Conservation (phyloP, 2,329 filamentous ascomycete genomes). For the Fusarium scirpi region DNA sequence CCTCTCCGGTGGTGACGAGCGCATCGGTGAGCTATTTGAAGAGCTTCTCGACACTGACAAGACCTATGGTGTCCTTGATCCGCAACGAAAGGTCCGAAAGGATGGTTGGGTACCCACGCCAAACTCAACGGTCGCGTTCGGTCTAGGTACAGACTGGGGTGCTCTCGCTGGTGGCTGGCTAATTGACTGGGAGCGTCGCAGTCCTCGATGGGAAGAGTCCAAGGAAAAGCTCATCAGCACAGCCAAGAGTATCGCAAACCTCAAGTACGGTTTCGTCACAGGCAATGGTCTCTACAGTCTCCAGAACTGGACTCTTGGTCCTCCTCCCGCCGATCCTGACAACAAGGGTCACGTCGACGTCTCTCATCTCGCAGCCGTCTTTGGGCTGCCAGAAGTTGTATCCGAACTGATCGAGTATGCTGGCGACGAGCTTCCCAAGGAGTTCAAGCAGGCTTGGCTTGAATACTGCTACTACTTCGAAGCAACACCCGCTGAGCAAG, state of each 20-base stretch:
- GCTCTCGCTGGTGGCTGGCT: constrained; percentile 69
- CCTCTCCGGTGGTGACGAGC: constrained; percentile 69
- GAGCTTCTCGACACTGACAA: constrained; percentile 64
- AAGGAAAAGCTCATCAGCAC: constrained; percentile 62
- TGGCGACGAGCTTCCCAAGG: constrained; percentile 57
- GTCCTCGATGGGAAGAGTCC: constrained; percentile 65
- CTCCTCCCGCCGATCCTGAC: constrained; percentile 63
- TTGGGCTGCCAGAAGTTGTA: constrained; percentile 69
- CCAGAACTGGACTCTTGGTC: constrained; percentile 61
- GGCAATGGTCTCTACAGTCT: constrained; percentile 66
- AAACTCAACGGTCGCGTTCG: constrained; percentile 59
- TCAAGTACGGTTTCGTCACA: constrained; percentile 71
- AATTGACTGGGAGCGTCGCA: constrained; percentile 69
- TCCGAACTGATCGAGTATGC: constrained; percentile 66
- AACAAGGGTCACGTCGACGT: constrained; percentile 65
- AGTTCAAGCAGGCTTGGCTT: constrained; percentile 67
- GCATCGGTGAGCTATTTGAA: constrained; percentile 65
- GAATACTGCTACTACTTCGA: constrained; percentile 72
- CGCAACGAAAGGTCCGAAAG: constrained; percentile 68
- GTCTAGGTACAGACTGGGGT: constrained; percentile 70
- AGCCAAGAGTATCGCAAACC: constrained; percentile 62
- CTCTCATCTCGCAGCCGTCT: constrained; percentile 68
- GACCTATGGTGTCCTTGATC: constrained; percentile 66
- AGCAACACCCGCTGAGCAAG: constrained; percentile 62
- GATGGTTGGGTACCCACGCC: constrained; percentile 61